Evolutionary conservation across 2,329 filamentous ascomycete species (phyloP), one percentile per base, ranked within the genome.

Genomic region (Canariomyces notabilis): DNA sequence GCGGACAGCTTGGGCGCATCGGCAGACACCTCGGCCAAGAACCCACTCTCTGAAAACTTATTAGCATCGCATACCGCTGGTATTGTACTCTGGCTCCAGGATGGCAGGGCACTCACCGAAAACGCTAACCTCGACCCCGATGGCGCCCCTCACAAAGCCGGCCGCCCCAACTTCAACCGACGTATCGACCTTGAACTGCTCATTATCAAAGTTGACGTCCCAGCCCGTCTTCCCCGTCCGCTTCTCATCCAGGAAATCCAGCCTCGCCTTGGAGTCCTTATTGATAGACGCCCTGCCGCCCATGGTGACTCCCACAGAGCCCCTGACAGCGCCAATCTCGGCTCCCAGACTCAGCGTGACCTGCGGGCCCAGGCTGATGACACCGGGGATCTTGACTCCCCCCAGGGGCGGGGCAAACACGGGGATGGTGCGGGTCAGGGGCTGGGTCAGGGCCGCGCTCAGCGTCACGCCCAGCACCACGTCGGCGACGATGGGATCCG

Each of bases 61-160:
- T 29, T 12, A 29, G 26, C 26, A 29, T 29, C 8, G 4, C 26
- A 8, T 26, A 6, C 14, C 26, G 9, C 14, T 9, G 26, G 26
- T 9, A 29, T 12, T 29, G 9, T 12, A 29, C 26, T 29, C 26
- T 9, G 3, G 3, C n/a, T n/a, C n/a, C n/a, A n/a, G n/a, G n/a
- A n/a, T n/a, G n/a, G n/a, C n/a, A n/a, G n/a, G n/a, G n/a, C n/a
- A 46, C 39, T 46, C 31, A 48, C 48, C 48, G 19, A 52, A 16
- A 29, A 39, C 49, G 18, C 42, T 49, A 22, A 52, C 34, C 26
- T 52, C 49, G 20, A 52, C 11, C 22, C 49, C 49, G 8, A 52
- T 21, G 5, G 29, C 41, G 2, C 46, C 46, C 29, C 37, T 46
- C 26, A 52, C 22, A 15, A 49, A 52, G 15, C 32, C 38, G 5